Evolutionary conservation across 495 filamentous ascomycete species (phyloP), one percentile per base, ranked within the genome.

Genomic region (Talaromyces liani): DNA sequence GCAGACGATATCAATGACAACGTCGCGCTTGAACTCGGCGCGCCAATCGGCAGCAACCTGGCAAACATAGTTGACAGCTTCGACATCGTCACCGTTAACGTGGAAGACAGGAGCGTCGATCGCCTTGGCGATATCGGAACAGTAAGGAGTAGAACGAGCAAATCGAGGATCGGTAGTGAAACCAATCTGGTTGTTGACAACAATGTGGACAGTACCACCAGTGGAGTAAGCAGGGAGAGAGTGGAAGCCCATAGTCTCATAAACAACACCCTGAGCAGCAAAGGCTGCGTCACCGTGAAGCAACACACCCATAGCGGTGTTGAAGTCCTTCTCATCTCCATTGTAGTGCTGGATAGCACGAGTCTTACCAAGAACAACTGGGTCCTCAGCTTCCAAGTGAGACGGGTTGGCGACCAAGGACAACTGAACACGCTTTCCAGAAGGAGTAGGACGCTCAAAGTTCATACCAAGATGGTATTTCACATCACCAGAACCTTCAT

Each of bases 401-500:
- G 94, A 98, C 58, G 94, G 94, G 77, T 98, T 98, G 75, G 94
- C 94, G 61, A 98, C 94, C 56, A 98, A 86, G 62, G 94, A 98
- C 34, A 98, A 86, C 81, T 98, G 94, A 18, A 98, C 94, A 62
- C 94, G 94, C 83, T 97, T 98, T 69, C 94, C 94, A 27, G 95
- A 98, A 61, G 94, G 94, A 22, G 94, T 98, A 34, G 94, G 94
- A 58, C 94, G 91, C 79, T 98, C 95, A 70, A 98, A 98, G 80
- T 98, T 98, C 94, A 98, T 98, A 69, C 94, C 94, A 70, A 98
- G 79, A 80, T 98, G 94, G 79, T 98, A 98, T 76, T 98, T 98
- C 74, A 98, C 94, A 75, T 98, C 94, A 65, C 94, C 94, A 58
- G 95, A 98, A 63, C 94, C 94, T 77, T 98, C 94, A 69, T 98